A percentile compares a stretch with the other conserved stretches of the same genome.
phyloP scores from a whole-genome alignment of 495 filamentous ascomycete genomes.

The Aspergillus diversus region DNA sequence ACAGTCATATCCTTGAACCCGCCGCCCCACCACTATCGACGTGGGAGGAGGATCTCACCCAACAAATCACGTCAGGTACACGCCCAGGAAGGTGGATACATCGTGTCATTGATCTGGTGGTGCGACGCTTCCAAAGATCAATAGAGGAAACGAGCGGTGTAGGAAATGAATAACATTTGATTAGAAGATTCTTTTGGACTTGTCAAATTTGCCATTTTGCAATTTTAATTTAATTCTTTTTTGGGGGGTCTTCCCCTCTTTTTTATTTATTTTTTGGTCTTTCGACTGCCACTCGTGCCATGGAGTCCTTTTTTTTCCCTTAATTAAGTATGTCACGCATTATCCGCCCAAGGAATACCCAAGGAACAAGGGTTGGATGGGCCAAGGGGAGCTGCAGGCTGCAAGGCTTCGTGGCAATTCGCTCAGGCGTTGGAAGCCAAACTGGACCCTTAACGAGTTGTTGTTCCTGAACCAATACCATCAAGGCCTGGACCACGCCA shows the following conservation, averaged over 20 bases:
- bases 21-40: slow-evolving; percentile 1
- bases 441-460: not conserved
- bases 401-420: slow-evolving; percentile 19
- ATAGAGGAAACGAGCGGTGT: not conserved
- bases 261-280: slow-evolving; percentile 6
- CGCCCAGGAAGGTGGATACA: not conserved
- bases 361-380: not conserved
- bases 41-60: slow-evolving; percentile 7
- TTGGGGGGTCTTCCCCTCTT: not conserved
- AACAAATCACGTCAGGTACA: slow-evolving; percentile 4
- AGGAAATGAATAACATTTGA: not conserved
- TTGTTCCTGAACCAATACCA: slow-evolving; percentile 10
- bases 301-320: not conserved
- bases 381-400: slow-evolving; percentile 6
- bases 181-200: not conserved
- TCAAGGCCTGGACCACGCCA: slow-evolving; percentile 6
- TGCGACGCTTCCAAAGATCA: slow-evolving; percentile 3
- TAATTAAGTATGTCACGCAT: not conserved
- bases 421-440: not conserved
- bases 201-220: not conserved
- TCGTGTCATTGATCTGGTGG: slow-evolving; percentile 2
- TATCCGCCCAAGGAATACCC: not conserved
- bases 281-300: not conserved
- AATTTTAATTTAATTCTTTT: not conserved
- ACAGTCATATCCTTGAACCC: slow-evolving; percentile 12